Evolutionary conservation across 2,329 filamentous ascomycete genomes (phyloP).

Genomic region (Sarocladiaceae sp.): DNA sequence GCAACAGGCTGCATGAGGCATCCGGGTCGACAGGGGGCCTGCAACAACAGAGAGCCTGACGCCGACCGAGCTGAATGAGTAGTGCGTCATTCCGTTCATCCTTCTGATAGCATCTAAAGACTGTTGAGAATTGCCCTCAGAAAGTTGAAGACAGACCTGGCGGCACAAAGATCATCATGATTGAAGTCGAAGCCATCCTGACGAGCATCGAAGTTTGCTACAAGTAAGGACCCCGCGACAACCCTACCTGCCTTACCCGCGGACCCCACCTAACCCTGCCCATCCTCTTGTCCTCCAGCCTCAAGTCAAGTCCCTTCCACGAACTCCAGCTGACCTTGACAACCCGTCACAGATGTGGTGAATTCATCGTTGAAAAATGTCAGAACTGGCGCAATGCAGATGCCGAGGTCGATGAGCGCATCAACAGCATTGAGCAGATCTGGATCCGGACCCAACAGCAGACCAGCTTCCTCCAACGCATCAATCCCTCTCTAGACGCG

Average conservation of each 20-base stretch:
- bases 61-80: too few species aligned
- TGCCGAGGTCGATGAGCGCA: not conserved
- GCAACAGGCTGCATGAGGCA: conserved; percentile 2
- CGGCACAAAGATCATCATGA: conserved; percentile 12
- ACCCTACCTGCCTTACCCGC: conserved; percentile 11
- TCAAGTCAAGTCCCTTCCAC: not conserved
- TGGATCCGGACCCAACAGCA: conserved; percentile 5
- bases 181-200: conserved; percentile 8
- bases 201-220: conserved; percentile 4
- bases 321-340: conserved; percentile 12
- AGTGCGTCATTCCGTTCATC: too few species aligned
- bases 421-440: not conserved
- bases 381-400: conserved; percentile 4
- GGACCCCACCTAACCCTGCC: conserved; percentile 17
- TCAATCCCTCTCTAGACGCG: not conserved
- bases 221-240: not conserved
- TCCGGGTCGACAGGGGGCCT: not conserved
- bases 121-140: not conserved
- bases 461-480: not conserved
- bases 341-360: conserved; percentile 3
- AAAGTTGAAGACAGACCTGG: not conserved
- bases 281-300: not conserved
- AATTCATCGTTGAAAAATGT: not conserved
- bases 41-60: too few species aligned
- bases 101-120: too few species aligned